Percentiles rank a stretch among this genome's conserved stretches.
Evolutionary conservation across 2,329 filamentous ascomycete species (phyloP).

Genomic region (Cordyceps tenuipes): DNA sequence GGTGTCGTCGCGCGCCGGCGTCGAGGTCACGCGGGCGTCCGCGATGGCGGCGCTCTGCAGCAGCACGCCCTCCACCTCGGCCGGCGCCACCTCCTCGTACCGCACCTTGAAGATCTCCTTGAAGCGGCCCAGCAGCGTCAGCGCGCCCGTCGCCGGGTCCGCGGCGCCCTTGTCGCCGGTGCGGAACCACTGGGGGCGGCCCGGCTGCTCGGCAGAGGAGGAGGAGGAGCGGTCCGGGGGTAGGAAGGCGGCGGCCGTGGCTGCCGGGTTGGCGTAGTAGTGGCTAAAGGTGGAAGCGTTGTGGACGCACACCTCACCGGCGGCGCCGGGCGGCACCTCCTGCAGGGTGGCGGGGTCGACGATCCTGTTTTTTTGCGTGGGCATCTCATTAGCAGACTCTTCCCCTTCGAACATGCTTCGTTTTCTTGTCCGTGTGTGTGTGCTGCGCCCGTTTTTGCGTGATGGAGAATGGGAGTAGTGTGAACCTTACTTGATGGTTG

Average conservation of each 20-base stretch:
- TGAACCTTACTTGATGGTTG: background rate
- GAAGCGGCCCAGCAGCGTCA: conserved; percentile 1
- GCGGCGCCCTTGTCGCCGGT: background rate
- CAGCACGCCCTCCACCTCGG: conserved; percentile 5
- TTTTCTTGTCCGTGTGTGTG: no score
- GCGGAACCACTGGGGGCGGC: conserved; percentile 4
- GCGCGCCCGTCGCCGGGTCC: background rate
- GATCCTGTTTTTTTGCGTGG: background rate
- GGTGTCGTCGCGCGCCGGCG: background rate
- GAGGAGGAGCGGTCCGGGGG: background rate
- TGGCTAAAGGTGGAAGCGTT: background rate
- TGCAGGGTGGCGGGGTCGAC: background rate
- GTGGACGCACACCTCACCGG: conserved; percentile 2
- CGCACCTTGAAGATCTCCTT: conserved; percentile 9
- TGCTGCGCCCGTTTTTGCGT: background rate
- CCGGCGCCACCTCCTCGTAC: background rate
- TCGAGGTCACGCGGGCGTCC: background rate
- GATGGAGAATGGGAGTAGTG: background rate
- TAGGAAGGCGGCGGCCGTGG: background rate
- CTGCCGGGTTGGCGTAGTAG: background rate
- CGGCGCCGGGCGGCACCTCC: background rate
- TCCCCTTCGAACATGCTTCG: no score
- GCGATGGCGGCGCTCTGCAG: background rate
- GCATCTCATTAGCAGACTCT: background rate
- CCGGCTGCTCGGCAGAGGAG: background rate